phyloP scores from a whole-genome alignment of 1,139 yeast genomes.

The Diutina rugosa region DNA sequence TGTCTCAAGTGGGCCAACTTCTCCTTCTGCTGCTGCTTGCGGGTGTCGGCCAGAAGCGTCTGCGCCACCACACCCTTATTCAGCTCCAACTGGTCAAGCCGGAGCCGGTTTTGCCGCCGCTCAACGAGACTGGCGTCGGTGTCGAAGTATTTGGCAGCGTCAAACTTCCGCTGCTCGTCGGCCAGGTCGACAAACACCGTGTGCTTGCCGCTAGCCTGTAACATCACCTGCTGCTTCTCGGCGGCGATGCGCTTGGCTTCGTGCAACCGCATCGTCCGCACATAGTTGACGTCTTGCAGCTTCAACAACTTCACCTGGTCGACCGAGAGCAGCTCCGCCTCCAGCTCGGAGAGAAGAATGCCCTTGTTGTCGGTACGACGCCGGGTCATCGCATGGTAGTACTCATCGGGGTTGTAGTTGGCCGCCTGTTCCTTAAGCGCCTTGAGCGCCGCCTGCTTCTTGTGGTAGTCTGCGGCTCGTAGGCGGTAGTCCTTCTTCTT shows the following conservation, averaged over 20 bases:
- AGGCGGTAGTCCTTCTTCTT: conserved; percentile 90
- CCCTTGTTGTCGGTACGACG: conserved; percentile 59
- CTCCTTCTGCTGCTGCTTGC: conserved; percentile 36
- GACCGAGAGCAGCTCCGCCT: conserved; percentile 44
- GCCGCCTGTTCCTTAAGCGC: conserved; percentile 61
- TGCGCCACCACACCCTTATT: conserved; percentile 15
- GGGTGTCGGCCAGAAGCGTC: conserved; percentile 16
- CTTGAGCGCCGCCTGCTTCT: conserved; percentile 76
- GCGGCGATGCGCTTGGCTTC: conserved; percentile 57
- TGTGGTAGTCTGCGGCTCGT: conserved; percentile 81
- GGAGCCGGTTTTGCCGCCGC: conserved; percentile 64
- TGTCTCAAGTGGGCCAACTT: conserved; percentile 45
- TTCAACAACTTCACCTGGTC: conserved; percentile 76
- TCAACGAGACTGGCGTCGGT: conserved; percentile 54
- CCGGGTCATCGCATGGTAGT: conserved; percentile 82
- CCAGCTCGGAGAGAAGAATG: conserved; percentile 53
- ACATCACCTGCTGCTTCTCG: conserved; percentile 39
- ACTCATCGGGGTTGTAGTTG: conserved; percentile 87
- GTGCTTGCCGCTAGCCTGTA: conserved; percentile 56
- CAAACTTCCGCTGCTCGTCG: conserved; percentile 42
- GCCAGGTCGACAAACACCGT: conserved; percentile 71
- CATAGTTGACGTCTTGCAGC: conserved; percentile 81
- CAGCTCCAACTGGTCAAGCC: conserved; percentile 43
- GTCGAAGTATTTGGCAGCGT: conserved; percentile 52
- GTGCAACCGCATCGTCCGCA: conserved; percentile 60